Base-by-base conservation (phyloP, 148 eudicot species). In the Dianthus caryophyllus region DNA sequence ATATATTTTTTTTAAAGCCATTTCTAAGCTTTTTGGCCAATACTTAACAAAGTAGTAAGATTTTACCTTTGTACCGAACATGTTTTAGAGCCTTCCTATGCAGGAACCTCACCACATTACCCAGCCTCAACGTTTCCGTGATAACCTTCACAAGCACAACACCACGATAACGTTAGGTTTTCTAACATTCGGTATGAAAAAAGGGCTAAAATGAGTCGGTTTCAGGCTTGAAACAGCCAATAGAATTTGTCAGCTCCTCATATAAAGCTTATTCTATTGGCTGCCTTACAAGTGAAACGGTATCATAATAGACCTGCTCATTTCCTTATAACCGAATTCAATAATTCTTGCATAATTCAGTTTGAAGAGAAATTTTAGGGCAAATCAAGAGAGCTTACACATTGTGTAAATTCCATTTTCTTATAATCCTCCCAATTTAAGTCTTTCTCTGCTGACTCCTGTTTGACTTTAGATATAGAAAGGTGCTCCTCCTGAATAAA, bases 341-440 rank as follows among this genome's bases (percentile, higher is more conserved):
- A 58, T 30, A 33, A 59, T 2, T 59, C 22, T 33, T 59, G 65
- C 26, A 39, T 61, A 15, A 39, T 10, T 33, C 64, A 0, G 17
- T n/a, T n/a, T n/a, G n/a, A 9, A 9, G 44, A 41, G 44, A 41
- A 41, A 41, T 1, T 33, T 33, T 41, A 41, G 10, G 11, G 49
- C 14, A 39, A 9, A 5, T 16, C 17, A 43, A 24, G 8, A 56
- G 54, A 9, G 58, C 95, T 85, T 89, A 93, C 98, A 76, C 98
- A 89, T 70, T 93, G 98, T 1, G 98, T 93, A 33, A 93, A 93
- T 41, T 87, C 98, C 98, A 93, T 93, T 65, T 87, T 93, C 77
- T 85, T 89, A 82, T 89, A 93, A 51, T 93, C 98, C 50, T 93
- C 96, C 98, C 98, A 93, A 60, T 69, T 87, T 83, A 93, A 75